phyloP scores from a whole-genome alignment of 352 stramenopile genomes.

The Pythium phragmiticola region DNA sequence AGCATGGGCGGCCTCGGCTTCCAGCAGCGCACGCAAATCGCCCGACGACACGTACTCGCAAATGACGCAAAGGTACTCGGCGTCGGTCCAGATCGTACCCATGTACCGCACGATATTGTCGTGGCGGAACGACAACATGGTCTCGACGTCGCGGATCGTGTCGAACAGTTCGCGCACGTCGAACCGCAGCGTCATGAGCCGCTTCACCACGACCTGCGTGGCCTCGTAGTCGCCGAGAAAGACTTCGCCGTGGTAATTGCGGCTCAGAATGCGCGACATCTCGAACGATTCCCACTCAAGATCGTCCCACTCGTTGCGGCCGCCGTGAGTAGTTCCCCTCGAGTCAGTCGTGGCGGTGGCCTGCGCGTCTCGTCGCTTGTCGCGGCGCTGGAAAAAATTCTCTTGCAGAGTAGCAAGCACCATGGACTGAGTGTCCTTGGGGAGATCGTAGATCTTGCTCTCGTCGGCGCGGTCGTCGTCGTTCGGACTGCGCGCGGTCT shows the following conservation, averaged over 20 bases:
- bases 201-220: conserved; percentile 64
- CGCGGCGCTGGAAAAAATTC: conserved; percentile 47
- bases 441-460: conserved; percentile 53
- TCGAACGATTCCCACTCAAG: conserved; percentile 63
- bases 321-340: conserved; percentile 8
- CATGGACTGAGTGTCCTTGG: conserved; percentile 52
- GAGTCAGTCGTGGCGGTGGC: conserved; percentile 35
- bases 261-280: conserved; percentile 58
- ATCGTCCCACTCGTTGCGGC: conserved; percentile 41
- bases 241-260: conserved; percentile 61
- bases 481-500: conserved; percentile 19
- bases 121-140: conserved; percentile 56
- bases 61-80: conserved; percentile 63
- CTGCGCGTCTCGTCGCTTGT: conserved; percentile 3
- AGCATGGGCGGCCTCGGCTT: conserved; percentile 33
- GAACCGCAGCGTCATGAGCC: conserved; percentile 63
- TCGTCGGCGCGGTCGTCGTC: not conserved
- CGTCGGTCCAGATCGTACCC: conserved; percentile 69
- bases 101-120: conserved; percentile 66
- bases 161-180: conserved; percentile 54
- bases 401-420: conserved; percentile 59
- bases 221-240: conserved; percentile 62
- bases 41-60: conserved; percentile 64
- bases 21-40: conserved; percentile 55
- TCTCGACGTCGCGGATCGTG: conserved; percentile 74